Base-by-base conservation (phyloP, 257 asterid genomes). In the Gentiana macrophylla region DNA sequence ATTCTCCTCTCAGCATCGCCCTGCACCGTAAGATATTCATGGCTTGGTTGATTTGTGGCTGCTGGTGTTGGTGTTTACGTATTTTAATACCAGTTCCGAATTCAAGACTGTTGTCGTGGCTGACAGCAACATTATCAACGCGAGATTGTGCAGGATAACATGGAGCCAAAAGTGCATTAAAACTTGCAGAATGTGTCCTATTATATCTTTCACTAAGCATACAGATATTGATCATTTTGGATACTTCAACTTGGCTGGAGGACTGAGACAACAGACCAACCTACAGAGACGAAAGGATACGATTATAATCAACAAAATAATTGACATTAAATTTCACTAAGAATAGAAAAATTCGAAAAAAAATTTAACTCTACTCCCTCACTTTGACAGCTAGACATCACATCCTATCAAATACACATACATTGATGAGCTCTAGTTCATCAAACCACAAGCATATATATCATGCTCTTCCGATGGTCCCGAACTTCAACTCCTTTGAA, bases 1-100 rank as follows among this genome's bases (percentile, higher is more conserved):
- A 84, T 50, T 72, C 86, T 77, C 60, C 86, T 79, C 36, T 78
- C 62, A 62, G 89, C 84, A 74, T 71, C 71, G 66, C 94, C 94
- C 55, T 77, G 94, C 55, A 38, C 37, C 12, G 67, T 35, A 54
- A 56, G 41, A 55, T 62, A 62, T 49, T 12, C 52, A 12, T 56
- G 53, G 58, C 56, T 65, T 34, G 67, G 63, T 38, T 5, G 64
- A 61, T 48, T 66, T 33, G 73, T 37, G 61, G 67, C 41, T 61
- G 71, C 24, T 15, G 24, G 24, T 15, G 24, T 15, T 15, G 24
- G 44, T 79, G 84, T 11, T 75, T 36, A 47, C 57, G 79, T 46
- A 77, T 68, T 73, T 67, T 77, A 71, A 84, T 78, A 57, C 82
- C 80, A 56, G 73, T 63, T 58, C 59, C 80, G 63, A 54, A 56